Percentiles rank a stretch among this genome's conserved stretches.
Conservation (phyloP, 441 rosid genomes). For the Kokia cookei region DNA sequence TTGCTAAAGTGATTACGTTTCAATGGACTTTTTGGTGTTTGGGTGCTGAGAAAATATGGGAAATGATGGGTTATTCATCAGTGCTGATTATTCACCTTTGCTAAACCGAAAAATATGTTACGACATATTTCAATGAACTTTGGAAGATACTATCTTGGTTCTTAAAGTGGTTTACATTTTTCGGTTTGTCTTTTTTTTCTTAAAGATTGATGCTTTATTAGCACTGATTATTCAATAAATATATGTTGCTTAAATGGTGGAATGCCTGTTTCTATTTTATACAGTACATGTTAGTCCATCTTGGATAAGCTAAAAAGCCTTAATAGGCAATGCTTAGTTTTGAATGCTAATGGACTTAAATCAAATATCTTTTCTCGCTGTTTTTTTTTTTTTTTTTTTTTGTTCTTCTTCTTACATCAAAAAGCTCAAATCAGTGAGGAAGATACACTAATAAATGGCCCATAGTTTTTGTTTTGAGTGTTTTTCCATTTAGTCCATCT, state of each 20-base stretch:
- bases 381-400: neutral
- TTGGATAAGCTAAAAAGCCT: slow-evolving; percentile 3
- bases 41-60: neutral
- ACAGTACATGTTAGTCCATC: slow-evolving; percentile 3
- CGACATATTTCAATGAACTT: too few species aligned
- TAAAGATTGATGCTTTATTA: neutral
- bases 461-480: neutral
- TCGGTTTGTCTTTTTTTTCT: neutral
- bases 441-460: neutral
- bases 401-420: neutral
- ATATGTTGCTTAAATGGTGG: too few species aligned
- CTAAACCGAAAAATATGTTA: too few species aligned
- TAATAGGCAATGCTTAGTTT: neutral
- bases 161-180: neutral
- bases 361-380: neutral
- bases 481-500: slow-evolving; percentile 2
- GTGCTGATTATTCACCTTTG: too few species aligned
- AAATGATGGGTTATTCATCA: neutral
- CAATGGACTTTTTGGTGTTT: neutral
- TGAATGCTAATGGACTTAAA: slow-evolving; percentile 15
- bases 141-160: neutral
- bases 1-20: slow-evolving; percentile 59
- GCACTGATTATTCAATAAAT: neutral
- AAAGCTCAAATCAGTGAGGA: neutral
- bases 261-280: too few species aligned